phyloP scores from a whole-genome alignment of 495 filamentous ascomycete species.

The Daldinia bambusicola region DNA sequence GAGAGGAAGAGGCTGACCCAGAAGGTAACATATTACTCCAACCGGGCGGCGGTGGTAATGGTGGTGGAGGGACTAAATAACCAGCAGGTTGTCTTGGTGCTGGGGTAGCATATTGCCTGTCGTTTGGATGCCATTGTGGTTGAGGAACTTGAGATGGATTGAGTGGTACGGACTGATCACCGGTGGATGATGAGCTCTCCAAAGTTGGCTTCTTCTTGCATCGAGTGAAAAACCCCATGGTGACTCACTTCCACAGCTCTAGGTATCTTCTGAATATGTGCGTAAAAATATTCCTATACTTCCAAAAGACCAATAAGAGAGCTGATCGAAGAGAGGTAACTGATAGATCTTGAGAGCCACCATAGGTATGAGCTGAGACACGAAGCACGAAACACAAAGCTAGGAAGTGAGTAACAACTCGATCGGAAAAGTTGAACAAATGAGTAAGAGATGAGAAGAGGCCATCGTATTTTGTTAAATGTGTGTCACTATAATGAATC shows the following conservation, averaged over 20 bases:
- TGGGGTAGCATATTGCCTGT: conserved; percentile 36
- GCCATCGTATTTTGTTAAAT: conserved; percentile 40
- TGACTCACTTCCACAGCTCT: conserved; percentile 19
- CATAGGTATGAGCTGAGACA: conserved; percentile 17
- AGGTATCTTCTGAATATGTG: conserved; percentile 11
- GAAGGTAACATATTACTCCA: conserved; percentile 44
- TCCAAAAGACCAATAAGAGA: conserved; percentile 24
- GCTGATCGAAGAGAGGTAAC: conserved; percentile 21
- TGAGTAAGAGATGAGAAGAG: conserved; percentile 27
- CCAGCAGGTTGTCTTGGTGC: conserved; percentile 49
- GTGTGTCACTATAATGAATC: conserved; percentile 35
- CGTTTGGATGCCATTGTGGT: conserved; percentile 40
- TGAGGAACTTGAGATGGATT: conserved; percentile 35
- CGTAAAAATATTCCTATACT: conserved; percentile 4
- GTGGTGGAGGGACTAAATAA: conserved; percentile 42
- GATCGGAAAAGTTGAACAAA: conserved; percentile 25
- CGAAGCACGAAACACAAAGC: conserved; percentile 23
- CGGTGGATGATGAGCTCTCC: conserved; percentile 29
- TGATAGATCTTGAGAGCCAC: conserved; percentile 8
- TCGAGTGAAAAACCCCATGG: conserved; percentile 59
- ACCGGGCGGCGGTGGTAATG: conserved; percentile 46
- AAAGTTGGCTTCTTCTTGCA: conserved; percentile 56
- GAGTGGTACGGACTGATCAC: conserved; percentile 33
- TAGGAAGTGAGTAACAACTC: conserved; percentile 17
- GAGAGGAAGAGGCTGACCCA: conserved; percentile 30